Evolutionary conservation across 495 filamentous ascomycete species (phyloP), one percentile per base, ranked within the genome.

Genomic region (Lasiosphaeria ovina): DNA sequence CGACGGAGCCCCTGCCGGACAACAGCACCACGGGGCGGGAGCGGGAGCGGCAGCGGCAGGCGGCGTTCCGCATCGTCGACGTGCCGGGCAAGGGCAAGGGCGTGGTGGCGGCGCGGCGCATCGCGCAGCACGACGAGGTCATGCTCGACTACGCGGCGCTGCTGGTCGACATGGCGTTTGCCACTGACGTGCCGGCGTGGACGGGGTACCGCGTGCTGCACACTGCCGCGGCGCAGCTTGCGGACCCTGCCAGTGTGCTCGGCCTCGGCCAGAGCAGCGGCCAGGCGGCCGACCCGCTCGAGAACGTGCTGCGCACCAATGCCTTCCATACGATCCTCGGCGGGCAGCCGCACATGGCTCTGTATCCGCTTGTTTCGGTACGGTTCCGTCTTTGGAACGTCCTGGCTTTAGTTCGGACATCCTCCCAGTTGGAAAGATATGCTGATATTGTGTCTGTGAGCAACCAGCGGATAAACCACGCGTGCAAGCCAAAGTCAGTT

Each of bases 241-340:
- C 61, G 8, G 67, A 75, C 16, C 66, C 72, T 5, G 71, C 64
- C 1, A 67, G 59, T 7, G 64, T 77, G 17, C 57, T 69, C 24
- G 51, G 56, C 2, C 59, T 77, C 40, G 72, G 71, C n/a, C 60
- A 66, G 51, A 72, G 68, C 49, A 77, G 63, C 42, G 53, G 59
- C 3, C 16, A 67, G 6, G 72, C 76, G 0, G 60, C 54, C 12
- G 74, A 76, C 47, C 66, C 61, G n/a, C 42, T 78, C 6, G 74
- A 78, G 63, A 72, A 78, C 53, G 59, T 77, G 3, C 53, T 77
- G 51, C 64, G 74, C 49, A 78, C 76, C 5, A 78, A 78, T 52
- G 69, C 69, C 4, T 78, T 78, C 54, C 55, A 68, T 14, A 74
- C 63, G 3, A 58, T 58, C 8, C 17, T 77, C 3, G 70, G 63